Percentiles rank a stretch among this genome's conserved stretches.
phyloP scores from a whole-genome alignment of 2,329 filamentous ascomycete genomes.

The Botrytis sinoallii region DNA sequence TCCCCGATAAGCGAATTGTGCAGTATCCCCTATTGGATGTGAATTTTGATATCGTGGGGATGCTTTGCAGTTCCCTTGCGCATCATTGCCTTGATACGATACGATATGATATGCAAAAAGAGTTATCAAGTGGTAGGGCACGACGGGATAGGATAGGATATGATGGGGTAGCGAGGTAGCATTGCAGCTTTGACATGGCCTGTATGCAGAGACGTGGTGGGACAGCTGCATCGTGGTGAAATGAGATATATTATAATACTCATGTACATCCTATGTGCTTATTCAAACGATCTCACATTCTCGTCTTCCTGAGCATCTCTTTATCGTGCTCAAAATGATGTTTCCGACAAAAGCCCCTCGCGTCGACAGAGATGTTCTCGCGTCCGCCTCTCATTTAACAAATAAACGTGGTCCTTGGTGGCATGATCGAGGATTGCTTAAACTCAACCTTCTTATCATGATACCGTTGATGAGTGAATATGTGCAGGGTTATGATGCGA shows the following conservation, averaged over 20 bases:
- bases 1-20: not conserved
- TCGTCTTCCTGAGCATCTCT: not conserved
- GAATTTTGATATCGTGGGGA: not conserved
- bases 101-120: not conserved
- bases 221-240: not conserved
- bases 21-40: not conserved
- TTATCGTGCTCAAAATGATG: not conserved
- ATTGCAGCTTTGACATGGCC: not conserved
- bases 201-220: not conserved
- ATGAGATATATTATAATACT: not conserved
- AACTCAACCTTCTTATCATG: conserved; percentile 25
- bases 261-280: not conserved
- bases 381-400: conserved; percentile 17
- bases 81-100: not conserved
- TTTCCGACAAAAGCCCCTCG: not conserved
- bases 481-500: conserved; percentile 26
- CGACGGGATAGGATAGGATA: not conserved
- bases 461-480: conserved; percentile 29
- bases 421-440: conserved; percentile 23
- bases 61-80: not conserved
- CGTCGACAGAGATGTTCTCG: conserved; percentile 1
- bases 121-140: not conserved
- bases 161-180: not conserved
- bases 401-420: conserved; percentile 25
- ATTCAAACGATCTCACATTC: not conserved